Base-by-base conservation (phyloP, 768 basidiomycete genomes). In the Tulasnella calospora region DNA sequence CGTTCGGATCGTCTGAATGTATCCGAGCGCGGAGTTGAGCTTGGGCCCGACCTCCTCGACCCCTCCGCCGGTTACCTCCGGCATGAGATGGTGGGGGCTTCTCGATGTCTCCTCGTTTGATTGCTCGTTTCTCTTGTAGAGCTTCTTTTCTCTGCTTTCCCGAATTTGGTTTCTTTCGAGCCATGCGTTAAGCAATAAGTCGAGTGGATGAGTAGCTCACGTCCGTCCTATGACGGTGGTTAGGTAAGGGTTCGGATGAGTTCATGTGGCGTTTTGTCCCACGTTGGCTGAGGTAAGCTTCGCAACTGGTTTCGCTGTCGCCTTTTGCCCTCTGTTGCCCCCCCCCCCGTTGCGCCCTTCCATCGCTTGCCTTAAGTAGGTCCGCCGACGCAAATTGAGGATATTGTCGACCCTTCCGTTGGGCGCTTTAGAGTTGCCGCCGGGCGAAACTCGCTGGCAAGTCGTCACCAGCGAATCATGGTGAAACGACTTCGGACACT, bases 121-220 rank as follows among this genome's bases (percentile, higher is more conserved):
- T 84, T 5, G 95, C 95, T 33, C 95, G 91, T 81, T 93, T 94
- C 72, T 90, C 88, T 83, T 94, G 90, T 10, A 91, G 87, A 78
- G 93, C 89, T 1, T 89, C 90, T 80, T 92, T 94, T 81, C 90
- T 91, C 81, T 92, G 87, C 77, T 90, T 92, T 55, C 87, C 88
- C 0, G 91, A 92, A 13, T 86, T 86, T n/a, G 90, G 85, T 77
- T 84, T 86, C 47, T 82, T 81, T 38, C 86, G 84, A 44, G 83
- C 83, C 85, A 86, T 86, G 21, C 1, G 30, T 27, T 9, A 21
- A 33, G 33, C 19, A 19, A 12, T 33, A 33, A 71, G 71, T 13
- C 17, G 15, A 40, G 71, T 41, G 36, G 38, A 17, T 40, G 44
- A 12, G 13, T 10, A 9, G 71, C 30, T 35, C 15, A 33, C 1